Evolutionary conservation across 2,329 filamentous ascomycete genomes (phyloP), one percentile per base, ranked within the genome.

Genomic region (Microdochium bolleyi): DNA sequence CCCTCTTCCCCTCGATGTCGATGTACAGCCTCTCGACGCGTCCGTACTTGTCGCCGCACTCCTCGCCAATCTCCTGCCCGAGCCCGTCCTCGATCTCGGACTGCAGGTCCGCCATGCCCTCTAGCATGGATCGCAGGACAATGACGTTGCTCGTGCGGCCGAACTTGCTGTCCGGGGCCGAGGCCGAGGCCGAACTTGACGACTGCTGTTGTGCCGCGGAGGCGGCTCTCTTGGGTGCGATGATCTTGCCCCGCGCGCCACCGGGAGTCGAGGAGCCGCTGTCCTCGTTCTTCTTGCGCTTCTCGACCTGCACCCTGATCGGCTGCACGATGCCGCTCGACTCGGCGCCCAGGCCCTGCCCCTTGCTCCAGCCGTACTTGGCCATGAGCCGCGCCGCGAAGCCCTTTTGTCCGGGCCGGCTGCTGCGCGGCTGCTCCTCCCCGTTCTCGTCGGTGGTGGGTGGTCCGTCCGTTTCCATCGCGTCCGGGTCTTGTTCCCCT

Each of bases 51-150:
- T 89, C 83, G 50, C 85, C 85, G 68, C 95, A 96, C 65, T 95
- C 89, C 63, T 96, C 89, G 7, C 94, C 94, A 68, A 99, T 96
- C 67, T 96, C 92, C 71, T 97, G 92, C 60, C 92, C 85, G 50
- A 99, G 73, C 0, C 83, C 83, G 14, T 79, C 78, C 54, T 85
- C 81, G 49, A 96, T 82, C 67, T 96, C 92, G n/a, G 76, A 77
- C 53, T 86, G 80, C 48, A 96, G 72, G 64, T 96, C 75, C 2
- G 73, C 79, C 76, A 97, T 84, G 5, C 87, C 88, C 56, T 94
- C 84, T 1, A 97, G 79, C 88, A 97, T 96, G 50, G 89, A 85
- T 51, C 80, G 79, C 19, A 96, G 72, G 48, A 95, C 84, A 50
- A 97, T 81, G 19, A 97, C 92, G 57, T 88, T 82, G 55, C 85